Base-by-base conservation (phyloP, 1,284 basidiomycete genomes). In the Hemileia vastatrix region DNA sequence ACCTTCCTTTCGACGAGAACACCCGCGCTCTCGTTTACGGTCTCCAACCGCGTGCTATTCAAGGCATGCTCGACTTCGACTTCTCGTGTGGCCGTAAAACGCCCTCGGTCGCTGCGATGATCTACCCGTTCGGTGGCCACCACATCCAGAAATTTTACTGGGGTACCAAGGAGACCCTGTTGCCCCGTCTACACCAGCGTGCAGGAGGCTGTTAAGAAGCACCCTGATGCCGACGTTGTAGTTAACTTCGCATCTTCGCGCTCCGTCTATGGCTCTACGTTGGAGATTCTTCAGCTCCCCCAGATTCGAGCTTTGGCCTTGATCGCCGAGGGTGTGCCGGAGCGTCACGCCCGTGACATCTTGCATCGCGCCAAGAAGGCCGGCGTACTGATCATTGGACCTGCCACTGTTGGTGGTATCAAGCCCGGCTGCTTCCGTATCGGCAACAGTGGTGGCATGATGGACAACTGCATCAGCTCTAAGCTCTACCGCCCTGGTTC, bases 41-140 rank as follows among this genome's bases (percentile, higher is more conserved):
- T 78, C 87, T 97, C 67, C 94, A 97, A 81, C 94, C 94, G 52
- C 90, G 94, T 76, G 94, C 94, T 50, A 97, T 98, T 78, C 94
- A 98, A 79, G 94, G 94, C 74, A 98, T 98, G 94, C 87, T 98
- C 71, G 94, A 98, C 83, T 98, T 98, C 72, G 94, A 98, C 82
- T 98, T 87, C 80, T 91, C 90, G 13, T 98, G 94, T 78, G 93
- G 94, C 33, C 88, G 94, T 68, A 78, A 83, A 66, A 83, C 86
- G 13, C 93, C 94, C 53, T 90, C 87, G 60, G 94, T 97, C 67
- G 93, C 94, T 47, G 94, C 94, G 59, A 98, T 97, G 94, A 95
- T 98, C 78, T 97, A 98, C 79, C 94, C 94, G 76, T 98, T 98
- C 79, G 94, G 94, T 76, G 94, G 94, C 32, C 94, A 97, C 80